Base-by-base conservation (phyloP, 345 rosid species). In the Arabidopsis arenosa region DNA sequence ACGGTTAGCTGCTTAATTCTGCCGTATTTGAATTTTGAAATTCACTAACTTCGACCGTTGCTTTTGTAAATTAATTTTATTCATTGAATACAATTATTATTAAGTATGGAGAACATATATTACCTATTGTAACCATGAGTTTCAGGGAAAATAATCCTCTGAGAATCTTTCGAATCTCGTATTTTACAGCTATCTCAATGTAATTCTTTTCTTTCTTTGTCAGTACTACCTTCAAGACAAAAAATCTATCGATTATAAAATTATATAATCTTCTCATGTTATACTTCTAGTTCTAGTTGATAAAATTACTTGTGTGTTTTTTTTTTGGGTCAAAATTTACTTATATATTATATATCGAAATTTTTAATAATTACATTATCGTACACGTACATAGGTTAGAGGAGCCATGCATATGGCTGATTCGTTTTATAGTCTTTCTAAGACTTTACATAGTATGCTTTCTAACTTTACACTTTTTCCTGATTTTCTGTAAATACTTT, bases 381-480 rank as follows among this genome's bases (percentile, higher is more conserved):
- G 71, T 26, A 75, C 73, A 75, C 73, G 41, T 66, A 58, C 77
- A 55, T 66, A 45, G 58, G 49, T 66, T 45, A 15, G 33, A 55
- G 66, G 67, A 68, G 70, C 70, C 79, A 68, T 75, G 79, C 64
- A 68, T 40, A 53, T 41, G 48, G 48, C 14, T 51, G 63, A 40
- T 52, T 63, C 36, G 15, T 63, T 63, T 53, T 47, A 45, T 28
- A 39, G 43, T 77, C 60, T 71, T 66, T 71, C 43, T 33, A 68
- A 2, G 68, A 68, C 74, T 59, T 61, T 66, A 66, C 59, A 67
- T 18, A 47, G 28, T 77, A 8, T 64, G 54, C 68, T 77, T 78
- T 59, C 56, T 35, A 57, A 57, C 81, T 77, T 70, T 77, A 39
- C 53, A 77, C 62, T 48, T 72, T 76, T 78, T 30, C 41, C 41